Evolutionary conservation across 768 basidiomycete species (phyloP).

Genomic region (Tylopilus intermedius): DNA sequence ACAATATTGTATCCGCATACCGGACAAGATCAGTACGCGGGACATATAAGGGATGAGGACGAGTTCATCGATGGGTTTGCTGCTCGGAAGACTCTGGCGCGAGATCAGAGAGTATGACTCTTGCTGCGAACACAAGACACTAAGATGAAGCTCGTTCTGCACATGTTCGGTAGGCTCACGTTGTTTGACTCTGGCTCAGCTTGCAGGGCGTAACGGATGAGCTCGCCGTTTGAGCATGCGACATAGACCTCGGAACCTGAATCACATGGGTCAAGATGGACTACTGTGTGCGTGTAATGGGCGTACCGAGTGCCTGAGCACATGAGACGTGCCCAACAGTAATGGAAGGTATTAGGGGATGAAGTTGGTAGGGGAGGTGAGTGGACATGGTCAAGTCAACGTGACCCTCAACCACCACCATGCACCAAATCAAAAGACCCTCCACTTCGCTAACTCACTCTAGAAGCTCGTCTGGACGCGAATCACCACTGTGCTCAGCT

Average conservation of each 20-base stretch:
- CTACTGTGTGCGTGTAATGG: not conserved
- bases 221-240: conserved; percentile 79
- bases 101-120: conserved; percentile 65
- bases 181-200: conserved; percentile 44
- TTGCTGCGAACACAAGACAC: conserved; percentile 30
- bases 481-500: conserved; percentile 14
- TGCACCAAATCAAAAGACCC: conserved; percentile 18
- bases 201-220: conserved; percentile 74
- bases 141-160: not conserved
- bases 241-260: conserved; percentile 81
- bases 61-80: conserved; percentile 76
- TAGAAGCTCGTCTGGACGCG: conserved; percentile 11
- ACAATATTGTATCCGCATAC: conserved; percentile 36
- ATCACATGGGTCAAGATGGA: conserved; percentile 3
- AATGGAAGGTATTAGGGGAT: conserved; percentile 40
- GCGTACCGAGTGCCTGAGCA: conserved; percentile 55
- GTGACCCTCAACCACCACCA: conserved; percentile 2
- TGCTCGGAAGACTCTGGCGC: conserved; percentile 61
- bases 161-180: conserved; percentile 29
- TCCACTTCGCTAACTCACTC: conserved; percentile 12
- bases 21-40: conserved; percentile 70
- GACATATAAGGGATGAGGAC: conserved; percentile 72
- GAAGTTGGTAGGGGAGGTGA: conserved; percentile 51
- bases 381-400: conserved; percentile 20
- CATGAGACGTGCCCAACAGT: conserved; percentile 31